Conservation (phyloP, 768 basidiomycete species). For the Pleurotus djamor region DNA sequence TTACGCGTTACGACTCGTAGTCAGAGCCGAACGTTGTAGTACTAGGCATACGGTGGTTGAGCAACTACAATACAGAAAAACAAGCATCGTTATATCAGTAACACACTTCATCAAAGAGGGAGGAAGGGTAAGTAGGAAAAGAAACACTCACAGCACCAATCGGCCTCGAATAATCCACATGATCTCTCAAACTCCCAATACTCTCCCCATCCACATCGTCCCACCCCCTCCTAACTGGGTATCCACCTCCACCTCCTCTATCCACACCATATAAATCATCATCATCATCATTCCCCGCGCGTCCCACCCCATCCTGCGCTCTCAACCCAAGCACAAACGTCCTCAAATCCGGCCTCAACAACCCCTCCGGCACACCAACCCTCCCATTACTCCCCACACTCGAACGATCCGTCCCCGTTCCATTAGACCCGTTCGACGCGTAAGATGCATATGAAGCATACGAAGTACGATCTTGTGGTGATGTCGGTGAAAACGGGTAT, state of each 20-base stretch:
- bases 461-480: not conserved
- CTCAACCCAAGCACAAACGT: not conserved
- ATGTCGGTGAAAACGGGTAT: not conserved
- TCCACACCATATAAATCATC: not conserved
- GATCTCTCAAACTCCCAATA: conserved; percentile 3
- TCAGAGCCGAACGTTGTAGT: conserved; percentile 3
- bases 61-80: not conserved
- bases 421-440: conserved; percentile 2
- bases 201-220: not conserved
- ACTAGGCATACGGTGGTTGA: conserved; percentile 2
- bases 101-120: too few relatives aligned
- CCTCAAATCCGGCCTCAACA: not conserved
- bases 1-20: not conserved
- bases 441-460: not conserved
- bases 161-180: conserved; percentile 7
- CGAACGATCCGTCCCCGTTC: not conserved
- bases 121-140: too few relatives aligned
- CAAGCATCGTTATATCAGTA: not conserved
- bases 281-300: not conserved
- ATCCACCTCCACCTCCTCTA: too few relatives aligned
- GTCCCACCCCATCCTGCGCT: not conserved
- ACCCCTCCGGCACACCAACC: not conserved
- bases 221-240: not conserved
- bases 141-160: conserved; percentile 6
- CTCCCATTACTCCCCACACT: not conserved